Evolutionary conservation across 176 grass and related monocot species (phyloP).

Genomic region (Oryza australiensis): DNA sequence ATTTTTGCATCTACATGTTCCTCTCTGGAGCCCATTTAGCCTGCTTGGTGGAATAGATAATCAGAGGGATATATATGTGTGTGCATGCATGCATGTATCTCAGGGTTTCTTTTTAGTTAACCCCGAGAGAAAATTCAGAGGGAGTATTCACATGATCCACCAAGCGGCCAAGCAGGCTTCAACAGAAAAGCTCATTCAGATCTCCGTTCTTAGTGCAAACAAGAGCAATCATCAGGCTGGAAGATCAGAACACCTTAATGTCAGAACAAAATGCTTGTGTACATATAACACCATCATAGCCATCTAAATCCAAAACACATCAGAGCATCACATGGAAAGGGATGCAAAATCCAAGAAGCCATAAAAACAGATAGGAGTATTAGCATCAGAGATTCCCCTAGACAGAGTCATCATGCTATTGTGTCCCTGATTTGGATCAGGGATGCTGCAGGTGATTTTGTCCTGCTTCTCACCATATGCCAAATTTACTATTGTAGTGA

Average conservation of each 20-base stretch:
- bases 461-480: conserved; percentile 29
- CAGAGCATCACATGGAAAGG: not conserved
- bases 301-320: not conserved
- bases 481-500: not conserved
- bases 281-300: conserved; percentile 14
- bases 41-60: conserved; percentile 17
- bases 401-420: conserved; percentile 43
- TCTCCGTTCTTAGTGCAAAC: conserved; percentile 18
- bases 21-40: not conserved
- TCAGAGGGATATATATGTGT: not conserved
- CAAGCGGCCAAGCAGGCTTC: not conserved
- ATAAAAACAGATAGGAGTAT: not conserved
- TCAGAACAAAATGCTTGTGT: not conserved
- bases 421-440: not conserved
- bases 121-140: not conserved
- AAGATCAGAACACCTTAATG: not conserved
- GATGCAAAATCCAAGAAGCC: not conserved
- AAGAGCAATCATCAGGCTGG: conserved; percentile 33
- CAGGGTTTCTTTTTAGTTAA: not conserved
- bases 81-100: not conserved
- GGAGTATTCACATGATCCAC: conserved; percentile 1
- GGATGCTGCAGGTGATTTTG: conserved; percentile 36
- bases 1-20: conserved; percentile 13
- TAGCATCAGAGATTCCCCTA: conserved; percentile 62
- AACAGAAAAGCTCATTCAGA: not conserved